phyloP scores from a whole-genome alignment of 331 rosid species.

The Acacia pycnantha region DNA sequence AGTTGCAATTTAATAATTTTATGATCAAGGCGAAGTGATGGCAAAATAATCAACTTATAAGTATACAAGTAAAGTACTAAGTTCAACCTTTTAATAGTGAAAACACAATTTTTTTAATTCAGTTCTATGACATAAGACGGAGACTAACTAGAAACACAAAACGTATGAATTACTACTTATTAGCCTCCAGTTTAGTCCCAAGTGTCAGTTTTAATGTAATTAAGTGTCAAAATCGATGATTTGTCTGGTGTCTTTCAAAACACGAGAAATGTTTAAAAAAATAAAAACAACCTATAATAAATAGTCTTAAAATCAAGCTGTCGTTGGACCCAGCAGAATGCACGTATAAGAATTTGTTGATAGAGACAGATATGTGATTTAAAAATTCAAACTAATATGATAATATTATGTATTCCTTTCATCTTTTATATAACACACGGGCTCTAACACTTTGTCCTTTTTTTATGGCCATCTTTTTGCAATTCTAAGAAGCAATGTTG shows the following conservation, averaged over 20 bases:
- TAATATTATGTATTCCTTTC: neutral
- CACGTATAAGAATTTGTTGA: neutral
- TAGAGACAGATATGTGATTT: neutral
- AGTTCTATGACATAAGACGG: neutral
- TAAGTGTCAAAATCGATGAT: slow-evolving; percentile 12
- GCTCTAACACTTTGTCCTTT: neutral
- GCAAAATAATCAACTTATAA: neutral
- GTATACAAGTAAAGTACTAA: neutral
- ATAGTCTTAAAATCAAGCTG: slow-evolving; percentile 17
- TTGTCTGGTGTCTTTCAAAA: neutral
- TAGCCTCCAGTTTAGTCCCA: neutral
- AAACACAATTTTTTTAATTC: neutral
- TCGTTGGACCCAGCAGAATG: neutral
- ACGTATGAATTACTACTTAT: neutral
- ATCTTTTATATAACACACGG: neutral
- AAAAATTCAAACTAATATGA: neutral
- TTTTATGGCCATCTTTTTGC: neutral
- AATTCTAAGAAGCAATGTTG: neutral
- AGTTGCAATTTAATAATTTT: neutral
- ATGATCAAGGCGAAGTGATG: neutral
- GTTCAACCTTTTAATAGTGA: neutral
- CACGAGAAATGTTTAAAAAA: neutral
- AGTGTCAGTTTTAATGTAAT: neutral
- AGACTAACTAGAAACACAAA: neutral
- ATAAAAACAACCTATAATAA: neutral